phyloP scores from a whole-genome alignment of 306 rosid species.

The Glycine latifolia region DNA sequence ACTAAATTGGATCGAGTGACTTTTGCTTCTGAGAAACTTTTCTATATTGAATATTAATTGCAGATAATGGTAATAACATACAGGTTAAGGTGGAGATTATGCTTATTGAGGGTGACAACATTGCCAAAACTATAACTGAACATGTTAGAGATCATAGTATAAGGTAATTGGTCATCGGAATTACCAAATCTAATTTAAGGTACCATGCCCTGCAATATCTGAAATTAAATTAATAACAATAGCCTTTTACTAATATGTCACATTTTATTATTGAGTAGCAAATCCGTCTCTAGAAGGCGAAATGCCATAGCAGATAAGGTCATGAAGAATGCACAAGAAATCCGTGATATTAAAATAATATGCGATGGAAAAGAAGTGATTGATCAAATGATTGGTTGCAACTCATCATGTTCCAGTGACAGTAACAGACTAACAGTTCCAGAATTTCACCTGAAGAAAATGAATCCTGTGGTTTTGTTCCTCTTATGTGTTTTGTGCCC shows the following conservation, averaged over 20 bases:
- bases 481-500: conserved; percentile 17
- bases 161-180: conserved; percentile 53
- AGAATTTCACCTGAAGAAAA: conserved; percentile 10
- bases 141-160: conserved; percentile 30
- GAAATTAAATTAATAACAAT: background rate
- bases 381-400: conserved; percentile 1
- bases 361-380: conserved; percentile 55
- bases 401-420: conserved; percentile 11
- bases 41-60: background rate
- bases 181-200: conserved; percentile 48
- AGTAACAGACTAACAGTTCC: background rate
- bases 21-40: background rate
- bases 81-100: conserved; percentile 52
- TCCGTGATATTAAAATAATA: conserved; percentile 51
- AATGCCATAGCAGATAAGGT: conserved; percentile 37
- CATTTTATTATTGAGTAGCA: conserved; percentile 19
- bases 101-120: conserved; percentile 45
- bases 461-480: conserved; percentile 1
- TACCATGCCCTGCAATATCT: background rate
- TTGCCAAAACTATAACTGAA: conserved; percentile 49
- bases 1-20: background rate
- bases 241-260: conserved; percentile 7
- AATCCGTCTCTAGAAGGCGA: conserved; percentile 25
- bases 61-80: background rate
- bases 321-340: conserved; percentile 38